Evolutionary conservation across 495 filamentous ascomycete genomes (phyloP), one percentile per base, ranked within the genome.

Genomic region (Xylaria palmicola): DNA sequence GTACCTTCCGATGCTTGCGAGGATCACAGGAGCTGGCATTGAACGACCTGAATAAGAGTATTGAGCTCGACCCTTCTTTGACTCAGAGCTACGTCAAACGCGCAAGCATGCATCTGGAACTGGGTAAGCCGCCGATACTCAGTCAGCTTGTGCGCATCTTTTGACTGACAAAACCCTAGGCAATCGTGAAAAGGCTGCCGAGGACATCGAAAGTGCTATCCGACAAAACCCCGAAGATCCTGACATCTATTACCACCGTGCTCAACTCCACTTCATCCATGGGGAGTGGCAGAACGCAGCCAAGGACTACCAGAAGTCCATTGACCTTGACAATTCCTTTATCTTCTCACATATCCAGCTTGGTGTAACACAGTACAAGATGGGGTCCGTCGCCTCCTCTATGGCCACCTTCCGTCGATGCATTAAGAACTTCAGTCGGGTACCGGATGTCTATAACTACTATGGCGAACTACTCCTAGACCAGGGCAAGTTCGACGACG

Each of bases 331-430:
- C 81, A 79, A 82, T 44, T 87, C 89, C 56, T 98, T 98, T 76
- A 98, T 98, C 79, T 98, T 95, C 83, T 98, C 94, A 9, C 94
- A 98, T 81, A 98, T 99, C 67, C 94, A 99, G 74, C 90, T 99
- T 52, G 94, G 94, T 77, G 94, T 99, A 40, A 99, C 94, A 45
- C 94, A 99, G 77, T 99, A 99, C 79, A 99, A 99, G 86, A 95
- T 97, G 91, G 95, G 94, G 58, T 97, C 92, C 9, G 89, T 98
- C 49, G 94, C 94, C 3, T 97, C 93, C 6, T 96, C 93, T 26
- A 98, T 97, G 92, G 92, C 95, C 13, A 98, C 95, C 6, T 99
- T 99, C 86, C 83, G 94, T 62, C 83, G 93, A 30, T 96, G 92
- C 70, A 93, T 97, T 68, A 99, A 98, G 89, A 96, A 95, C 77